Conservation (phyloP, 2,329 filamentous ascomycete species). For the Pezizomycotina sp. region DNA sequence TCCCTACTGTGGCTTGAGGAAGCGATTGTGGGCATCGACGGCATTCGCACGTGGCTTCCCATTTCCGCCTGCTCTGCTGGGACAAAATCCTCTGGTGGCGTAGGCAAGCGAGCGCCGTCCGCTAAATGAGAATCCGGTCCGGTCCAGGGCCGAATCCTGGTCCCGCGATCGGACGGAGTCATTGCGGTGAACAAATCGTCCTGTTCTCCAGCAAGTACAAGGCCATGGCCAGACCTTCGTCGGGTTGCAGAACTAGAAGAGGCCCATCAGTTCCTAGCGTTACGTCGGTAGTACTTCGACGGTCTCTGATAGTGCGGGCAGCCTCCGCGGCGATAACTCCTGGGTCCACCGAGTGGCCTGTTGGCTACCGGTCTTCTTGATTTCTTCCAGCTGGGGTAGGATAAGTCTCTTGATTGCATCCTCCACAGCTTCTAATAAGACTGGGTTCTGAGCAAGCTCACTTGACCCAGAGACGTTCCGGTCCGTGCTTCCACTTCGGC, state of each 20-base stretch:
- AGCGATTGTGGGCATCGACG: constrained; percentile 14
- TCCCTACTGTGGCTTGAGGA: constrained; percentile 18
- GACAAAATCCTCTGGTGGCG: constrained; percentile 14
- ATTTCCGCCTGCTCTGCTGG: constrained; percentile 8
- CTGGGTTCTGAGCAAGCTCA: constrained; percentile 82
- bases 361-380: constrained; percentile 79
- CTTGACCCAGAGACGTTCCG: constrained; percentile 20
- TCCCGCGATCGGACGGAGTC: constrained; percentile 13
- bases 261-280: constrained; percentile 30
- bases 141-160: constrained; percentile 16
- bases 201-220: constrained; percentile 31
- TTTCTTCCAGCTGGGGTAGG: constrained; percentile 72
- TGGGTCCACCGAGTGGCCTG: constrained; percentile 41
- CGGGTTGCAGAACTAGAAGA: constrained; percentile 42
- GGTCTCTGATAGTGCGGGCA: constrained; percentile 11
- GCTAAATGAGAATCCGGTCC: constrained; percentile 16
- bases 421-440: constrained; percentile 76
- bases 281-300: constrained; percentile 1
- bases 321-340: constrained; percentile 17
- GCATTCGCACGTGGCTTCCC: constrained; percentile 14
- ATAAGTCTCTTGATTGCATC: constrained; percentile 82
- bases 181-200: constrained; percentile 7
- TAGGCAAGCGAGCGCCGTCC: constrained; percentile 13
- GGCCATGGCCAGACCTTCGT: constrained; percentile 41
- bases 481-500: constrained; percentile 33